These are phyloP conservation scores for Plasmodium inui DNA, from an alignment of 169 alveolate genomes.

Conservation along the genomic window DNA sequence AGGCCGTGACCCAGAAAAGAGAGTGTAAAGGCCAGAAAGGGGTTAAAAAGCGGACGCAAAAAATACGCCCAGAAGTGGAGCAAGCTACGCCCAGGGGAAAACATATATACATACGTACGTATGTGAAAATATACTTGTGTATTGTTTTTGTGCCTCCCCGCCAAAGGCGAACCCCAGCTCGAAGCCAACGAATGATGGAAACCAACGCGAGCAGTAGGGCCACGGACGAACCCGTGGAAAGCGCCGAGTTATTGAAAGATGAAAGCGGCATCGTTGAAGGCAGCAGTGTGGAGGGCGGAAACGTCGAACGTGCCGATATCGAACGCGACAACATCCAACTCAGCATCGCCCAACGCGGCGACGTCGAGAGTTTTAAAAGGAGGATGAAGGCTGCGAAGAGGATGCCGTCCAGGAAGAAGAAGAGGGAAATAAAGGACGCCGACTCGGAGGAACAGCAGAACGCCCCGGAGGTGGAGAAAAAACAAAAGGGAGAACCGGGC, in stretches of 20 bases:
- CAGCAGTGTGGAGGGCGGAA: background rate
- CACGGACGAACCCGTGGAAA: background rate
- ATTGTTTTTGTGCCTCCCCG: background rate
- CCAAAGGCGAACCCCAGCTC: background rate
- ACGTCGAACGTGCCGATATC: background rate
- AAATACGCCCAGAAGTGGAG: background rate
- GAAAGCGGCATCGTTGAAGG: slow-evolving; percentile 8
- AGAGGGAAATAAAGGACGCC: slow-evolving; percentile 26
- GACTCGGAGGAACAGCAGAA: slow-evolving; percentile 4
- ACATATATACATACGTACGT: background rate
- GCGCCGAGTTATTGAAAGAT: background rate
- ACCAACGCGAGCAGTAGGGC: background rate
- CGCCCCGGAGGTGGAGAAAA: background rate
- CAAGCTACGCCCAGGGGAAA: background rate
- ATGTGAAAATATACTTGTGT: background rate
- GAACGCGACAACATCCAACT: background rate
- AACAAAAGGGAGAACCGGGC: background rate
- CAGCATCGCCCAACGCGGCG: background rate
- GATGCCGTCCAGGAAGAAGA: slow-evolving; percentile 1
- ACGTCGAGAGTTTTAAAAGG: slow-evolving; percentile 15
- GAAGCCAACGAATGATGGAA: slow-evolving; percentile 10
- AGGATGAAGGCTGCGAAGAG: slow-evolving; percentile 2
- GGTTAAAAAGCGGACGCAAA: background rate
- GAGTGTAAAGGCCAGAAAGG: background rate
- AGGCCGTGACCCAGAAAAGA: background rate